These are phyloP conservation scores for Aspergillus costaricaensis DNA, from an alignment of 2,329 filamentous ascomycete species.

Conservation along the genomic window DNA sequence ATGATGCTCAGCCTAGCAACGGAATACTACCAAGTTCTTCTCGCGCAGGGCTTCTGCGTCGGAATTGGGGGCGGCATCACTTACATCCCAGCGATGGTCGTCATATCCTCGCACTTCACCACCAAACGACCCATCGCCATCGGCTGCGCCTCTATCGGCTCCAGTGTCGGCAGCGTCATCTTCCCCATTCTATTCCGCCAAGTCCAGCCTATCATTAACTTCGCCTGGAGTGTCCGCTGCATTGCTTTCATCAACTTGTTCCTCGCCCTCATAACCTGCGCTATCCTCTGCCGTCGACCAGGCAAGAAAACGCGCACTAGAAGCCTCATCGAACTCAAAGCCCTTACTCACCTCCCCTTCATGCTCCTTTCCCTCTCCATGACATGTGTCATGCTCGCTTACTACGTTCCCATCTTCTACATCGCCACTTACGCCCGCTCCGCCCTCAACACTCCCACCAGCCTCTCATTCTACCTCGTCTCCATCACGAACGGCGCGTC, in stretches of 20 bases:
- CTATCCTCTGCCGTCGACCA: constrained; percentile 43
- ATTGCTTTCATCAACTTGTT: constrained; percentile 57
- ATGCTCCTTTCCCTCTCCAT: constrained; percentile 48
- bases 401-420: constrained; percentile 51
- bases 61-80: constrained; percentile 35
- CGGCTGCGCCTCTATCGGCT: constrained; percentile 59
- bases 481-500: constrained; percentile 56
- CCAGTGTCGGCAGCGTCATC: constrained; percentile 60
- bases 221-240: constrained; percentile 60
- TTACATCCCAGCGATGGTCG: constrained; percentile 34
- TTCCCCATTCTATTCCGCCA: constrained; percentile 59
- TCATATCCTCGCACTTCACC: constrained; percentile 37
- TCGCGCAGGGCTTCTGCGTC: constrained; percentile 47
- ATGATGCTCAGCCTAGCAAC: constrained; percentile 41
- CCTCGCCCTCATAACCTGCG: constrained; percentile 36
- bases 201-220: constrained; percentile 58
- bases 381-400: constrained; percentile 49
- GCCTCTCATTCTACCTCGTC: constrained; percentile 50
- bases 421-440: constrained; percentile 47
- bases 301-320: constrained; percentile 39
- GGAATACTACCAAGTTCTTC: constrained; percentile 41
- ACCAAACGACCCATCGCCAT: constrained; percentile 58
- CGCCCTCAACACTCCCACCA: constrained; percentile 52
- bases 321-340: constrained; percentile 42
- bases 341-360: constrained; percentile 45